Evolutionary conservation across 2,329 filamentous ascomycete species (phyloP), one percentile per base, ranked within the genome.

Genomic region (Davidsoniella neocaledoniae): DNA sequence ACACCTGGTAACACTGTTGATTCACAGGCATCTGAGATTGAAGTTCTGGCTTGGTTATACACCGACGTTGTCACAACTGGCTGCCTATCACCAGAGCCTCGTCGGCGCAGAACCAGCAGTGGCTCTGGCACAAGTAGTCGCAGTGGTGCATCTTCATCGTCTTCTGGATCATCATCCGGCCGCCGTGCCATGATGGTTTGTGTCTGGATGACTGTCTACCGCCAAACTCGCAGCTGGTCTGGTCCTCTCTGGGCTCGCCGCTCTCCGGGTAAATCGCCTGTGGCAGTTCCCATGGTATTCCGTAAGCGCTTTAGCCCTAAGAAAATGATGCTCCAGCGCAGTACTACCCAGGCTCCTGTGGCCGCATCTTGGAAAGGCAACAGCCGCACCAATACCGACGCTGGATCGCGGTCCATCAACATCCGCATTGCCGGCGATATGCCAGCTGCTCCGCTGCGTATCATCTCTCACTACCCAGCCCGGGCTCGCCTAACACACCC

Each of bases 31-130:
- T 38, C 33, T 4, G 47, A 51, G 29, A 49, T 29, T 5, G 53
- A 55, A 9, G 51, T 55, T n/a, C 44, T 55, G 2, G 53, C 53
- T 12, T 55, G 54, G 54, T 36, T 54, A n/a, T 55, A 53, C 21
- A 53, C 49, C 23, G 53, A 53, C 40, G 54, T 55, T 3, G 44
- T 46, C n/a, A 53, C 50, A 14, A 46, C 45, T 16, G 41, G 45
- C 9, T 45, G 49, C 19, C 33, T 52, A 10, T 48, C 49, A 4
- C 46, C 54, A 16, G 47, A 25, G 23, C 46, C 46, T 9, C 19
- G 36, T 26, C 26, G 26, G 26, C 26, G 26, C 26, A 29, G 26
- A 29, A 29, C 26, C 26, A 29, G 26, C 26, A 25, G 48, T 8
- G 42, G 25, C 2, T 43, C 50, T 26, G 25, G 17, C 8, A 39